These are phyloP conservation scores for Daldinia eschscholtzii DNA, from an alignment of 2,329 filamentous ascomycete species.

Conservation along the genomic window DNA sequence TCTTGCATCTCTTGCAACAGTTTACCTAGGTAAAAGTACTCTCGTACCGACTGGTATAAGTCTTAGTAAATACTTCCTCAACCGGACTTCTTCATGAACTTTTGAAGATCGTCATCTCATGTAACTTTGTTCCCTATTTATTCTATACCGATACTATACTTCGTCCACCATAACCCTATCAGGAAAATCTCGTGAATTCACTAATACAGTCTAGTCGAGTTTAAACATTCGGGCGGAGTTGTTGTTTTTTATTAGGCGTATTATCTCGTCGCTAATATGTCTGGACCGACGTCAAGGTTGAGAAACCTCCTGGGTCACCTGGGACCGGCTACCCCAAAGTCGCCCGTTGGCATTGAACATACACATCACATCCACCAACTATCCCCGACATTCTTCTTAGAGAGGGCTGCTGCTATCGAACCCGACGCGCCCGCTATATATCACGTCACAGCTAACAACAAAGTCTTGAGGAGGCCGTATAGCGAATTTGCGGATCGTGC, in stretches of 20 bases:
- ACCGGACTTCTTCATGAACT: neutral
- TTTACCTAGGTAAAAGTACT: conserved; percentile 2
- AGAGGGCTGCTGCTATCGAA: conserved; percentile 88
- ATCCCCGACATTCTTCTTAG: conserved; percentile 88
- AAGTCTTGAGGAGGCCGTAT: conserved; percentile 81
- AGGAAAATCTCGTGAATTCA: neutral
- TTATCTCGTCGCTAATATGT: too few relatives aligned
- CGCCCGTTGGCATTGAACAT: conserved; percentile 58
- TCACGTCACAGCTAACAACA: conserved; percentile 83
- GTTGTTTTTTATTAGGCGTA: too few relatives aligned
- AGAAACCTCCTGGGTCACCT: conserved; percentile 68
- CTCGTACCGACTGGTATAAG: neutral
- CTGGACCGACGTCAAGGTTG: conserved; percentile 72
- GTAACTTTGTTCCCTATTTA: neutral
- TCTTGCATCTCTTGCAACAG: neutral
- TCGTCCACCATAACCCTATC: neutral
- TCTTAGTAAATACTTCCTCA: neutral
- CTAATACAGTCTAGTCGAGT: too few relatives aligned
- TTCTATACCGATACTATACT: neutral
- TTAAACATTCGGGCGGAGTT: too few relatives aligned
- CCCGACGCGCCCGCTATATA: conserved; percentile 87
- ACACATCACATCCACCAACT: conserved; percentile 79
- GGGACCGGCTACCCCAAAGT: conserved; percentile 51
- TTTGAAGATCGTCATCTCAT: neutral
- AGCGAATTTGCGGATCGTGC: conserved; percentile 86